A percentile compares a stretch with the other conserved stretches of the same genome.
phyloP scores from a whole-genome alignment of 1,139 yeast genomes.

The Fermentozyma sake region DNA sequence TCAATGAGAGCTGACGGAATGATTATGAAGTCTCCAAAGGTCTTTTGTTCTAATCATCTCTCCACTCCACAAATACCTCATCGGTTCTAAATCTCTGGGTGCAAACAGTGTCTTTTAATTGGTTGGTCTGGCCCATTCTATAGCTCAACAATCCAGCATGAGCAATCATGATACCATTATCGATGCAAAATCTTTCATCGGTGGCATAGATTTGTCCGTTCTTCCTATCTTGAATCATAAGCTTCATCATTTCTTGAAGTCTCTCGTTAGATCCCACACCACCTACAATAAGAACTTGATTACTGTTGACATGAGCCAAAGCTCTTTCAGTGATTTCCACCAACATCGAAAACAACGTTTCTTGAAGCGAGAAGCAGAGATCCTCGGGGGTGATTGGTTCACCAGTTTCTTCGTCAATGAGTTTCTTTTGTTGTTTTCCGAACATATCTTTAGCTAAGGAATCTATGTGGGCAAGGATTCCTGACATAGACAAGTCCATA shows the following conservation, averaged over 20 bases:
- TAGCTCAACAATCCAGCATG: conserved; percentile 91
- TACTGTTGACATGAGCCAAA: conserved; percentile 92
- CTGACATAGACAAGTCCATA: conserved; percentile 97
- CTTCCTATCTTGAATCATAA: conserved; percentile 80
- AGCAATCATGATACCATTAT: conserved; percentile 98
- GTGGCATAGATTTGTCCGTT: conserved; percentile 88
- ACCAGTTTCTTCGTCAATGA: conserved; percentile 48
- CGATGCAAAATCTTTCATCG: conserved; percentile 94
- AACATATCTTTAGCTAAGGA: conserved; percentile 69
- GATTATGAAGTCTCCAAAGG: too few relatives aligned
- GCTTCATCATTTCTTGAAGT: conserved; percentile 91
- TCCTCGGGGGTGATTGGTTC: conserved; percentile 73
- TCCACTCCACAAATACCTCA: conserved; percentile 88
- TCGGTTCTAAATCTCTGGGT: conserved; percentile 93
- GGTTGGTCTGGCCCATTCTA: conserved; percentile 70
- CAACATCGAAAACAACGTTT: conserved; percentile 88
- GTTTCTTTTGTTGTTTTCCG: conserved; percentile 31
- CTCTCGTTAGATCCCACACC: conserved; percentile 96
- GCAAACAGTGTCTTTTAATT: conserved; percentile 70
- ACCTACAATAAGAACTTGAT: conserved; percentile 90
- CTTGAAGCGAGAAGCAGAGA: conserved; percentile 88
- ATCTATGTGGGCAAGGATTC: conserved; percentile 83
- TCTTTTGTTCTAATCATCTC: conserved; percentile 54
- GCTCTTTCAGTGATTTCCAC: conserved; percentile 98
- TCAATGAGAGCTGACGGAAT: too few relatives aligned